phyloP scores from a whole-genome alignment of 2,329 filamentous ascomycete genomes.

The Penicillium sp. region DNA sequence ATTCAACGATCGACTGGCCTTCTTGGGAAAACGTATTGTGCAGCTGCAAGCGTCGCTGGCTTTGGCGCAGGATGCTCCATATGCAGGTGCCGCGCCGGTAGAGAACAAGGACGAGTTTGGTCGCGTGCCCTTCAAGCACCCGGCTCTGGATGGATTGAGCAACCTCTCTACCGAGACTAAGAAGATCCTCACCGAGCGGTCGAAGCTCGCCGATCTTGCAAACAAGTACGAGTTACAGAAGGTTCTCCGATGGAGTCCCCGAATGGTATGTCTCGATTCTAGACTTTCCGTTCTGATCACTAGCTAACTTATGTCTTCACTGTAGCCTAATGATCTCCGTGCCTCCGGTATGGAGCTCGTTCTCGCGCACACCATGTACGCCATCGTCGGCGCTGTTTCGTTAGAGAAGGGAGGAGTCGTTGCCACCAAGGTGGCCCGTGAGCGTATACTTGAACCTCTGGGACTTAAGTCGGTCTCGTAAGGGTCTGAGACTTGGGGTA shows the following conservation, averaged over 20 bases:
- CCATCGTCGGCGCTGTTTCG: conserved; percentile 84
- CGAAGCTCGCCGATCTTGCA: conserved; percentile 67
- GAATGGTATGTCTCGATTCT: conserved; percentile 59
- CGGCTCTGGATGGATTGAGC: conserved; percentile 68
- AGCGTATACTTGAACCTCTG: conserved; percentile 65
- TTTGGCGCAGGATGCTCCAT: conserved; percentile 52
- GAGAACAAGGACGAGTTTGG: conserved; percentile 51
- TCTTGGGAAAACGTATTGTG: conserved; percentile 67
- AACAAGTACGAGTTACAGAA: conserved; percentile 66
- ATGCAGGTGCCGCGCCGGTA: conserved; percentile 20
- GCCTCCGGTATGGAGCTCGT: conserved; percentile 73
- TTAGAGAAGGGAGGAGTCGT: conserved; percentile 79
- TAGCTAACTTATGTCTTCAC: not conserved
- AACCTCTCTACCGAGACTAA: conserved; percentile 66
- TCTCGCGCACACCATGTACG: conserved; percentile 73
- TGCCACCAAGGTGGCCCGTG: conserved; percentile 70
- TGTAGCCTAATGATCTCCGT: conserved; percentile 63
- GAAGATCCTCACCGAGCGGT: conserved; percentile 60
- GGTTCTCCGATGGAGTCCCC: conserved; percentile 86
- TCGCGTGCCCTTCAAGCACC: conserved; percentile 66
- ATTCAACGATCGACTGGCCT: conserved; percentile 91
- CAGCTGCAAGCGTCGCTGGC: conserved; percentile 64
- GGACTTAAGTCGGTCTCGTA: conserved; percentile 38
- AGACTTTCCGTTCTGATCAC: conserved; percentile 4
- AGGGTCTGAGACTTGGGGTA: conserved; percentile 19